Conservation (phyloP, 352 stramenopile species). For the Phytopythium aichiense region DNA sequence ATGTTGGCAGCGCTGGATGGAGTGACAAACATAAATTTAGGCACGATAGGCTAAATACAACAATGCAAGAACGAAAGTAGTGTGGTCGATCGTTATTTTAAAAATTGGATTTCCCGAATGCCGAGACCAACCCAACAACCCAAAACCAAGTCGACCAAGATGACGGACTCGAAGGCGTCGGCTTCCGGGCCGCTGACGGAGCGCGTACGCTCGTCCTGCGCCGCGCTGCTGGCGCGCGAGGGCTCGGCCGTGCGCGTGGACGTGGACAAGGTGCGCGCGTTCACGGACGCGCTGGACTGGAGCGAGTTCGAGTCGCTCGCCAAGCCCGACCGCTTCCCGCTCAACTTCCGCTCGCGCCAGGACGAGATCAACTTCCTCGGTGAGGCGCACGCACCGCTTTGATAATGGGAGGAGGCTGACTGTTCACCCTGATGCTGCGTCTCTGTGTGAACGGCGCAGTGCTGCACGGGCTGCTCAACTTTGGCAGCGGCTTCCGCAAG, state of each 20-base stretch:
- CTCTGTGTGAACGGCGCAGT: conserved; percentile 16
- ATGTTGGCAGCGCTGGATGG: too few species aligned
- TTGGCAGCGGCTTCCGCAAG: conserved; percentile 77
- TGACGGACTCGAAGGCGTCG: neutral
- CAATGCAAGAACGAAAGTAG: too few species aligned
- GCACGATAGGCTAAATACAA: too few species aligned
- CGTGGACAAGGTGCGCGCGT: conserved; percentile 37
- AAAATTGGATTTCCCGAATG: too few species aligned
- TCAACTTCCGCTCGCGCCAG: conserved; percentile 66
- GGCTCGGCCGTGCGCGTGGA: conserved; percentile 47
- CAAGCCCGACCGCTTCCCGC: conserved; percentile 54
- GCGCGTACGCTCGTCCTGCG: conserved; percentile 54
- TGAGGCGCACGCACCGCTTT: conserved; percentile 16
- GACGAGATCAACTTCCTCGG: conserved; percentile 81
- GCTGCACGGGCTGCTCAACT: conserved; percentile 70
- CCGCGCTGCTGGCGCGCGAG: conserved; percentile 35
- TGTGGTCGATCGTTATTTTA: too few species aligned
- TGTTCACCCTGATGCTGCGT: neutral
- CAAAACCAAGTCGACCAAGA: too few species aligned
- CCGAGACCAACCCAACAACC: too few species aligned
- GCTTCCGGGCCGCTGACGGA: conserved; percentile 23
- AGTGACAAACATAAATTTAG: too few species aligned
- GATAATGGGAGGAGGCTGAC: neutral
- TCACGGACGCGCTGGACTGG: conserved; percentile 50
- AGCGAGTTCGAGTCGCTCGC: conserved; percentile 44